Base-by-base conservation (phyloP, 495 filamentous ascomycete species). In the Penicillium roqueforti region DNA sequence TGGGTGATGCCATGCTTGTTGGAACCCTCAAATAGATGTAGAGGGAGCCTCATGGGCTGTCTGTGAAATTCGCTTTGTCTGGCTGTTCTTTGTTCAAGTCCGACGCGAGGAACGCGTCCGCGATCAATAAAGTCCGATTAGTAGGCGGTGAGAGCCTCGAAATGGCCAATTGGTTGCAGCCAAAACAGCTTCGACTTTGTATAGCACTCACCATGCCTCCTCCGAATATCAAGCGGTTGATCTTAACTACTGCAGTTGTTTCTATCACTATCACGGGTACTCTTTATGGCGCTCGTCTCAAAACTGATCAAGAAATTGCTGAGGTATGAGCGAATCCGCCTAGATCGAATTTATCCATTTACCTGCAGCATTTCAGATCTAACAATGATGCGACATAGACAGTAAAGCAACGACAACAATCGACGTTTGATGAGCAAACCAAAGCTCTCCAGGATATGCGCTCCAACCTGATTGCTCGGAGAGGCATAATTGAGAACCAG, bases 401-500 rank as follows among this genome's bases (percentile, higher is more conserved):
- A 80, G 77, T 55, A 59, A 54, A 61, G 56, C 70, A 74, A 51
- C 57, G 64, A 29, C 70, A 70, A 28, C 74, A 84, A 66, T 68
- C 76, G 4, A 74, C 79, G 1, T 72, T 80, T 3, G 76, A 78
- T 36, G 80, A 84, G 29, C 75, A 72, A 56, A 78, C 85, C 16
- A 65, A 68, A 20, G 67, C 74, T 42, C 71, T 87, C 7, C 77
- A 80, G 51, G 56, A 54, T 31, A 69, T 72, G 52, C 76, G 79
- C 20, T 64, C 73, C 4, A 71, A 70, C 29, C 58, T 86, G 16
- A 59, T 79, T 3, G 60, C 66, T 6, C 82, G 80, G 61, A 80
- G 74, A 62, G 62, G 67, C 11, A 75, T 73, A 34, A 60, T 87
- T 34, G 80, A 86, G 61, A 73, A 66, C 41, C 85, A 86, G 67